Evolutionary conservation across 2,329 filamentous ascomycete species (phyloP).

Genomic region (Tolypocladium tundrense): DNA sequence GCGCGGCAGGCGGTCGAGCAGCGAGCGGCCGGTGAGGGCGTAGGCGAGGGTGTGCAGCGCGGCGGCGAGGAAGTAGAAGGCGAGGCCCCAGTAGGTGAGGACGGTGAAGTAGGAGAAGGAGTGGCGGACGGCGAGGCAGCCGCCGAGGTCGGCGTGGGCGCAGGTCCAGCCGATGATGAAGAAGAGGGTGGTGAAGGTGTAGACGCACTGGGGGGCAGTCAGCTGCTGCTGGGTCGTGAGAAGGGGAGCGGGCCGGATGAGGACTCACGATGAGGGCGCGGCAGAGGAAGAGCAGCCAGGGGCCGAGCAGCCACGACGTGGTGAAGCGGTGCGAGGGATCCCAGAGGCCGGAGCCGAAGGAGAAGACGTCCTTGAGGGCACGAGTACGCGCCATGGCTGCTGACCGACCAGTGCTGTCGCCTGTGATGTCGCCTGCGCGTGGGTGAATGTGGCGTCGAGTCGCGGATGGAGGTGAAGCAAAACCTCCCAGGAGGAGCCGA

Average conservation of each 20-base stretch:
- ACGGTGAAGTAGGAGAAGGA: slow-evolving; percentile 77
- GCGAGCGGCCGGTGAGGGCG: slow-evolving; percentile 37
- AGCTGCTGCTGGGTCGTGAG: background rate
- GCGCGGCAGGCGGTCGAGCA: slow-evolving; percentile 50
- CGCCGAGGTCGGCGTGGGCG: slow-evolving; percentile 31
- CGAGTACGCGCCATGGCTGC: background rate
- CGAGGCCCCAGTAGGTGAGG: slow-evolving; percentile 72
- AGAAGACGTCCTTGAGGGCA: slow-evolving; percentile 16
- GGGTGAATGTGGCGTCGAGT: background rate
- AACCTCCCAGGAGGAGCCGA: background rate
- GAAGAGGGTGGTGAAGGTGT: slow-evolving; percentile 60
- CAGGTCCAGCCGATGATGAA: slow-evolving; percentile 59
- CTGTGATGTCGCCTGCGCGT: background rate
- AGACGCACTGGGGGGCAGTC: slow-evolving; percentile 37
- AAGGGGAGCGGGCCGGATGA: background rate
- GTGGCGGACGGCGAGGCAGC: slow-evolving; percentile 34
- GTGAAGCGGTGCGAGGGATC: slow-evolving; percentile 57
- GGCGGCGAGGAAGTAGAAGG: slow-evolving; percentile 65
- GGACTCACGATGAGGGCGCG: slow-evolving; percentile 46
- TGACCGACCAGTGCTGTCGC: background rate
- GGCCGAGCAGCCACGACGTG: slow-evolving; percentile 72
- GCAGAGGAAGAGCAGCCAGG: slow-evolving; percentile 47
- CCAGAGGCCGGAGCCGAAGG: slow-evolving; percentile 32
- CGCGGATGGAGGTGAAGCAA: background rate
- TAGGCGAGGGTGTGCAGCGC: slow-evolving; percentile 62